Conservation (phyloP, 176 grass and related monocot genomes). For the Hordeum marinum region DNA sequence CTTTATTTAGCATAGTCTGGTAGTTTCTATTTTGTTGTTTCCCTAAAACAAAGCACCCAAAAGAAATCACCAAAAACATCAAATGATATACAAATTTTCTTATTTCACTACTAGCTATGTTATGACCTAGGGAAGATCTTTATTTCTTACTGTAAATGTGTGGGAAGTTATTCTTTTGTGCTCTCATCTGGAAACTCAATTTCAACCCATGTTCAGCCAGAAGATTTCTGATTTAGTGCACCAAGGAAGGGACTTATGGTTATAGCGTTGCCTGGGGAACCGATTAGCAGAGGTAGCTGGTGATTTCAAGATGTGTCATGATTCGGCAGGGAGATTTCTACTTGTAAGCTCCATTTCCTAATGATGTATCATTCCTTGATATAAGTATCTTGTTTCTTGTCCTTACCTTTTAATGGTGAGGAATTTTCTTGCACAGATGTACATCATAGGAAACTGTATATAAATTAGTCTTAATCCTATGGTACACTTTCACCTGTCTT, state of each 20-base stretch:
- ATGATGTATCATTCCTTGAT: slow-evolving; percentile 5
- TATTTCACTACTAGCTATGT: not conserved
- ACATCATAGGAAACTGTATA: not conserved
- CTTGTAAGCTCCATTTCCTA: not conserved
- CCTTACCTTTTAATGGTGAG: too few species aligned
- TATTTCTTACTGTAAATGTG: not conserved
- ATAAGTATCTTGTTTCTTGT: not conserved
- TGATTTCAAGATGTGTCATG: slow-evolving; percentile 98
- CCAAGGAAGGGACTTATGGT: slow-evolving; percentile 93
- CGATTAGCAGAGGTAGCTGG: slow-evolving; percentile 80
- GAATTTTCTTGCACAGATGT: too few species aligned
- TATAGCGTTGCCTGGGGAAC: slow-evolving; percentile 84
- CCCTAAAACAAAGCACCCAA: not conserved
- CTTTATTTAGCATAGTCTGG: too few species aligned
- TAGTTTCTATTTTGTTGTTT: too few species aligned
- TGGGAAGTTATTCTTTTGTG: not conserved
- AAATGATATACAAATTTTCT: not conserved
- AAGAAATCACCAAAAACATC: not conserved
- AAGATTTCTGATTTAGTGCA: slow-evolving; percentile 98
- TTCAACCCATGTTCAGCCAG: slow-evolving; percentile 66
- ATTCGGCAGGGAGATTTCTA: not conserved
- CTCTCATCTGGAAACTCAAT: slow-evolving; percentile 16
- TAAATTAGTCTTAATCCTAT: not conserved
- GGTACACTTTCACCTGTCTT: not conserved
- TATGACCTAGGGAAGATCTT: not conserved